A percentile compares a stretch with the other conserved stretches of the same genome.
These are phyloP conservation scores for Piper betle DNA, from an alignment of 164 flowering plant species.

Conservation along the genomic window DNA sequence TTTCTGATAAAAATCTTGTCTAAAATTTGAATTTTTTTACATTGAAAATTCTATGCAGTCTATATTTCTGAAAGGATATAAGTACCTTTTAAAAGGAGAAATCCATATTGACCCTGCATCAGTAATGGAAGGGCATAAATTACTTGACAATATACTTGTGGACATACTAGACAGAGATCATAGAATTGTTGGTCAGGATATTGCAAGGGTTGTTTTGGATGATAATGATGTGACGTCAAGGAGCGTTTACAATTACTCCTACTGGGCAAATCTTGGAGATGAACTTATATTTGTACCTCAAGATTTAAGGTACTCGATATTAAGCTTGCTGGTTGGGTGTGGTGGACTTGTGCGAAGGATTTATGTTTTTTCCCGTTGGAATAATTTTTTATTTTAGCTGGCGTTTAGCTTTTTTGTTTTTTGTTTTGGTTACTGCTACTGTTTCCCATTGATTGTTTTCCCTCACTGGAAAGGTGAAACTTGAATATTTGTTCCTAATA, in stretches of 20 bases:
- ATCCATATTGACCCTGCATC: conserved; percentile 39
- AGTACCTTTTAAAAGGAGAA: conserved; percentile 72
- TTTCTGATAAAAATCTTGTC: not conserved
- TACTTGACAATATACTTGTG: conserved; percentile 41
- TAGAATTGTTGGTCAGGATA: conserved; percentile 22
- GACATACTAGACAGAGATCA: conserved; percentile 38
- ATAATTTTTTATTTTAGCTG: not conserved
- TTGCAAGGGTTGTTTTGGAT: conserved; percentile 28
- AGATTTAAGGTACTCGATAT: conserved; percentile 50
- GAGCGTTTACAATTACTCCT: conserved; percentile 52
- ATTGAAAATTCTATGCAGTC: conserved; percentile 33
- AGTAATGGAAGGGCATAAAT: conserved; percentile 18
- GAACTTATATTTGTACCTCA: conserved; percentile 59
- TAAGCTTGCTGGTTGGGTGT: not conserved
- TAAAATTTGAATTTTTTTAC: not conserved
- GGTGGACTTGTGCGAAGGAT: too few species aligned
- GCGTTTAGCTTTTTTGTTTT: not conserved
- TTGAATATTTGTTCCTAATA: too few species aligned
- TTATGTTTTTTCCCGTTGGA: not conserved
- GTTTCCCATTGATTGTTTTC: too few species aligned
- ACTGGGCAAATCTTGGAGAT: conserved; percentile 77
- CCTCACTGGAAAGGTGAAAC: too few species aligned
- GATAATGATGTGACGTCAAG: conserved; percentile 22
- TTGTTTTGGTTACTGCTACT: not conserved
- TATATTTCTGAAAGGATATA: conserved; percentile 67